Evolutionary conservation across 2,329 filamentous ascomycete genomes (phyloP).

Genomic region (Botrytis paeoniae): DNA sequence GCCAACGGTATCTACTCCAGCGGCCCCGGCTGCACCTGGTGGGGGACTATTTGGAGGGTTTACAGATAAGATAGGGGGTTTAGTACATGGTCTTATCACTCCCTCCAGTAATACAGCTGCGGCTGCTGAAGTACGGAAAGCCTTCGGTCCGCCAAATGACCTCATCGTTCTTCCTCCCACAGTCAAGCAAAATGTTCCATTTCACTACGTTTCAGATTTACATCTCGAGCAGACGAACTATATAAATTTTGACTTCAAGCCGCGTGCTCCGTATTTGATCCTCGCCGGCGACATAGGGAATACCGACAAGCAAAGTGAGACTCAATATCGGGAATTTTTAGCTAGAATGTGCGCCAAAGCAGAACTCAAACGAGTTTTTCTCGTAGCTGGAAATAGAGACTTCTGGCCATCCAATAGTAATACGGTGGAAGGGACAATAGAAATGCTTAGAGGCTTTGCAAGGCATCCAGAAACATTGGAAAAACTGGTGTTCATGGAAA

Average conservation of each 20-base stretch:
- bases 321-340: neutral
- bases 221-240: slow-evolving; percentile 10
- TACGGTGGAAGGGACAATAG: neutral
- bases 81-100: neutral
- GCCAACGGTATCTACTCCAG: neutral
- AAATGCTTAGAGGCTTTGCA: neutral
- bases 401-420: neutral
- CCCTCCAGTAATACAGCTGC: neutral
- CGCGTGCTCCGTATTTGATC: neutral
- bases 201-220: slow-evolving; percentile 14
- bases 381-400: slow-evolving; percentile 6
- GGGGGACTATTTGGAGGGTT: neutral
- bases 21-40: neutral
- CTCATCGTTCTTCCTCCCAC: neutral
- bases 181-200: neutral
- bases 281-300: neutral
- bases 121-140: neutral
- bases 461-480: neutral
- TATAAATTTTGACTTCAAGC: neutral
- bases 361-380: neutral
- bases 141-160: neutral
- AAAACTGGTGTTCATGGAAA: slow-evolving; percentile 5
- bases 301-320: neutral
- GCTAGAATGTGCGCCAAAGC: slow-evolving; percentile 10
- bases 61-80: neutral